Base-by-base conservation (phyloP, 352 stramenopile species). In the Phytophthora multivora region DNA sequence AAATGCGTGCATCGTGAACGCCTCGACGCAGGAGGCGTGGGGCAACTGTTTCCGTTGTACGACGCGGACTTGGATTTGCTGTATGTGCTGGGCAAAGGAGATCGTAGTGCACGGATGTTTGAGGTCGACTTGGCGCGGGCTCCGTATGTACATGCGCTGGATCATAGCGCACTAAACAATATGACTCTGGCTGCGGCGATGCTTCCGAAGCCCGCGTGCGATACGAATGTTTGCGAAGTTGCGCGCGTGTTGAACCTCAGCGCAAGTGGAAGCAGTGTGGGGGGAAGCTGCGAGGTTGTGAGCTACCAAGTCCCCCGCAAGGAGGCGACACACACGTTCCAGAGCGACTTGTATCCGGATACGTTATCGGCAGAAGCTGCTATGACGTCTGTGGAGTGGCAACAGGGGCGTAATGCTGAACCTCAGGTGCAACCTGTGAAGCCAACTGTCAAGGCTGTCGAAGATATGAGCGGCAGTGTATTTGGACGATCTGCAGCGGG, bases 331-430 rank as follows among this genome's bases (percentile, higher is more conserved):
- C 80, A 77, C 40, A 64, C 79, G 43, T 94, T 93, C 61, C 86
- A 94, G 56, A 77, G 62, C 38, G 86, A 94, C 63, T 73, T 94
- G 71, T 94, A 87, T 66, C 86, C 83, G 0, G 67, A 88, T 19
- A 91, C 83, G 10, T 53, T 67, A 23, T 67, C 74, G 3, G 25
- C 55, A 35, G 68, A 57, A 51, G 41, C 83, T 2, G 74, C 86
- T 5, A 50, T 91, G 40, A 77, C 50, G 15, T 42, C 70, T 5
- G 45, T 51, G 1, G 67, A 89, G 38, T 94, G 83, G 83, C 42
- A 26, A 7, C 57, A 50, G 5, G 80, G 81, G 6, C 18, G 43
- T 19, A 82, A 87, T 42, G 76, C 78, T 5, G 53, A 75, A 33
- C 85, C 83, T 0, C 26, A 80, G 15, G 33, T 90, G 11, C 66